phyloP scores from a whole-genome alignment of 2,329 filamentous ascomycete genomes.

The Diaporthe australafricana region DNA sequence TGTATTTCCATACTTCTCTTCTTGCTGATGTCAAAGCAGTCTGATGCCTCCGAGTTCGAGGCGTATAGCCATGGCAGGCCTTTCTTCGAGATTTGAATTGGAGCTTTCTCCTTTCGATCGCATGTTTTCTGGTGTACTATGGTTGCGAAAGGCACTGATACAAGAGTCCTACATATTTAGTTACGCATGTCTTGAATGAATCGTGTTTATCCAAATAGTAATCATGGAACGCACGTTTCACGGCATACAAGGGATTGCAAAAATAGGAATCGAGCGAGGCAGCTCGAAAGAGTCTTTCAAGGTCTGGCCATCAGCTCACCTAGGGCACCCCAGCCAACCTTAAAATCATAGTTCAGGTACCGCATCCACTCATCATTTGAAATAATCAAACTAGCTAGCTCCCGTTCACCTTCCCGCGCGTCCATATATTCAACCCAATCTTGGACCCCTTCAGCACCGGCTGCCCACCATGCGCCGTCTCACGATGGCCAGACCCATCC shows the following conservation, averaged over 20 bases:
- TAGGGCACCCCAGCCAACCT: slow-evolving; percentile 4
- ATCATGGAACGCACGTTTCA: slow-evolving; percentile 15
- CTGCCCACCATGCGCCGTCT: slow-evolving; percentile 66
- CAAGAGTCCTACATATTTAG: not conserved
- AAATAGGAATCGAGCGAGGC: not conserved
- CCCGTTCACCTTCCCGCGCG: slow-evolving; percentile 47
- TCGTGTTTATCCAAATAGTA: not conserved
- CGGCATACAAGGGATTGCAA: not conserved
- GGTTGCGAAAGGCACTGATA: not conserved
- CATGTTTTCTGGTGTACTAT: too few relatives aligned
- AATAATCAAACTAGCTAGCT: not conserved
- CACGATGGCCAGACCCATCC: slow-evolving; percentile 60
- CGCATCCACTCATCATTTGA: not conserved
- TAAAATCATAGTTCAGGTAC: not conserved
- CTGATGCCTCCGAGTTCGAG: not conserved
- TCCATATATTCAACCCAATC: slow-evolving; percentile 69
- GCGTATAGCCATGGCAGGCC: not conserved
- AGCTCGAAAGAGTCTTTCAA: not conserved
- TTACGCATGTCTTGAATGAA: not conserved
- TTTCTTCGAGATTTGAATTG: too few relatives aligned
- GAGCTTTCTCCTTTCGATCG: not conserved
- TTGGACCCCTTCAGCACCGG: slow-evolving; percentile 62
- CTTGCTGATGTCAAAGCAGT: not conserved
- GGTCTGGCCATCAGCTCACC: not conserved
- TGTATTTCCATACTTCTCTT: not conserved